phyloP scores from a whole-genome alignment of 192 early-diverging fungal species.

The Radiomyces spectabilis region DNA sequence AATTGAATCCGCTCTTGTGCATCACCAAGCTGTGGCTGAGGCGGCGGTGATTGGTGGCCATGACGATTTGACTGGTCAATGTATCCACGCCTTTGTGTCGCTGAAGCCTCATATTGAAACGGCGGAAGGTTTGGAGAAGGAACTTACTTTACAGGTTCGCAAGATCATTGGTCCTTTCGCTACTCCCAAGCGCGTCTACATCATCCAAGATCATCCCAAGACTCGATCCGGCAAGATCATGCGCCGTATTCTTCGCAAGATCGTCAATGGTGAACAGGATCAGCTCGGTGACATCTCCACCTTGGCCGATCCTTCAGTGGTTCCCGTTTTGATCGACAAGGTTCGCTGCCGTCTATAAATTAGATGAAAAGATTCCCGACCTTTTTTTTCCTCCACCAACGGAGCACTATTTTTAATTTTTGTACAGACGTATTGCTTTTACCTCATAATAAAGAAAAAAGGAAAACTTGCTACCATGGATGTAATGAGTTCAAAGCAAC shows the following conservation, averaged over 20 bases:
- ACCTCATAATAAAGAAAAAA: too few relatives aligned
- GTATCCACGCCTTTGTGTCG: conserved; percentile 80
- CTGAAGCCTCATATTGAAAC: conserved; percentile 58
- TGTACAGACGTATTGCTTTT: too few relatives aligned
- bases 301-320: conserved; percentile 62
- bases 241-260: conserved; percentile 90
- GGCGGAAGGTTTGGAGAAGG: conserved; percentile 38
- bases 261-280: conserved; percentile 76
- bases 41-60: conserved; percentile 82
- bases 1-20: conserved; percentile 86
- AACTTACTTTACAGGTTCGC: conserved; percentile 72
- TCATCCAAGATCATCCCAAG: conserved; percentile 89
- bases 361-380: conserved; percentile 82
- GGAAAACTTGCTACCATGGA: too few relatives aligned
- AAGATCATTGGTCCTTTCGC: conserved; percentile 92
- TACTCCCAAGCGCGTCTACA: conserved; percentile 77
- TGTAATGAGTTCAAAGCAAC: too few relatives aligned
- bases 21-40: conserved; percentile 76
- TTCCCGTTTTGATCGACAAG: conserved; percentile 9
- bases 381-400: too few relatives aligned
- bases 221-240: conserved; percentile 96
- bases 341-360: conserved; percentile 62
- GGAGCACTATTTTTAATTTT: too few relatives aligned
- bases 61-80: conserved; percentile 89
- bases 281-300: conserved; percentile 82